Base-by-base conservation (phyloP, 2,329 filamentous ascomycete species). In the Parascedosporium putredinis region DNA sequence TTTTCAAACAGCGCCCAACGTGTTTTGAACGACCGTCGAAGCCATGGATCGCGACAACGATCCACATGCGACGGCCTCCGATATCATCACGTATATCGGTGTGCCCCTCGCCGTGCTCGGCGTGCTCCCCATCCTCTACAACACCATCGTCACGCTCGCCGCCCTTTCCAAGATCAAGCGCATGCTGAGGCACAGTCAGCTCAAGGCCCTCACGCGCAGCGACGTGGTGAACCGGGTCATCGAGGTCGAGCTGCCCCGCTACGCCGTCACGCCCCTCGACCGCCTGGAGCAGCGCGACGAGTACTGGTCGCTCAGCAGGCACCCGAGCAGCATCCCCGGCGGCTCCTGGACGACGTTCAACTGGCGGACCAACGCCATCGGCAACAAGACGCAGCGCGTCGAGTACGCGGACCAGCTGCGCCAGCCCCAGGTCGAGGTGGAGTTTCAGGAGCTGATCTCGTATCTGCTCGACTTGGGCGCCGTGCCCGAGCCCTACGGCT, bases 311-410 rank as follows among this genome's bases (percentile, higher is more conserved):
- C 64, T 80, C 3, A 72, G 72, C 34, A 61, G 67, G 2, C 67
- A 74, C 49, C 72, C 73, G 0, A 77, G 73, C 44, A 64, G 62
- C 10, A 74, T 82, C 40, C 75, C 75, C 1, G 81, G 81, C 2
- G 81, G 81, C 0, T 73, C 68, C 24, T 84, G 80, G 80, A 81
- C 79, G 0, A 75, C 74, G 0, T 82, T 84, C 59, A 76, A 84
- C 61, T 84, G 81, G 80, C 75, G 74, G 56, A 73, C 73, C n/a
- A 73, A 81, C 54, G 67, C 75, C 2, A 81, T 83, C 22, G 80
- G 81, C 1, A 66, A 75, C 50, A 80, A 78, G 58, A 75, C 76
- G 12, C 81, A 83, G 63, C 70, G 81, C 29, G 69, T 84, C 34
- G 78, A 83, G 59, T 84, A 83, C 55, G 75, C 72, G 7, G 73